Conservation (phyloP, 148 eudicot species). For the Talinum fruticosum region DNA sequence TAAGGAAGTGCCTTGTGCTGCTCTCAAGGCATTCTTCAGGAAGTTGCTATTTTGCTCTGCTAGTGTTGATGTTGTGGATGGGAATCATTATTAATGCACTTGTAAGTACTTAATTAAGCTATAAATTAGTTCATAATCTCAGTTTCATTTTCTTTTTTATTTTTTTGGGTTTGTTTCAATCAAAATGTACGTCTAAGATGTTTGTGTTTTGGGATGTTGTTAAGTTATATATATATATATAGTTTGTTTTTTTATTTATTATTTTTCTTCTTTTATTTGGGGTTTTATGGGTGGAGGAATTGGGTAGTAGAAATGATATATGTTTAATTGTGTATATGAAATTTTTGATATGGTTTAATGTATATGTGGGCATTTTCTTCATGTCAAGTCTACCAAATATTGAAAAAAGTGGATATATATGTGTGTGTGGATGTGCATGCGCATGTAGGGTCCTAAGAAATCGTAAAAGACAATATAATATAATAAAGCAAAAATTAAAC, state of each 20-base stretch:
- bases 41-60: conserved; percentile 39
- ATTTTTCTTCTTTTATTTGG: not conserved
- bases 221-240: not conserved
- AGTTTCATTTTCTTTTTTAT: not conserved
- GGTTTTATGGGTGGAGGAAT: not conserved
- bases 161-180: not conserved
- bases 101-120: not conserved
- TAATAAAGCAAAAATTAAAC: no score
- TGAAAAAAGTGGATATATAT: no score
- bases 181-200: not conserved
- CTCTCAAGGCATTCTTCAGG: conserved; percentile 32
- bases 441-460: no score
- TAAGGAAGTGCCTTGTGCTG: conserved; percentile 36
- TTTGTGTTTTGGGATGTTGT: not conserved
- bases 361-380: no score
- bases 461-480: no score
- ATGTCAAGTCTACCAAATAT: no score
- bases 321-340: conserved; percentile 3
- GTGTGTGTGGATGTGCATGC: no score
- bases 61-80: conserved; percentile 42
- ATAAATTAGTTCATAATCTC: not conserved
- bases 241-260: not conserved
- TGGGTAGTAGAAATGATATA: not conserved
- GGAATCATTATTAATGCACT: not conserved
- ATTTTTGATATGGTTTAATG: not conserved